Evolutionary conservation across 2,329 filamentous ascomycete genomes (phyloP).

Genomic region (Pyrenochaeta sp.): DNA sequence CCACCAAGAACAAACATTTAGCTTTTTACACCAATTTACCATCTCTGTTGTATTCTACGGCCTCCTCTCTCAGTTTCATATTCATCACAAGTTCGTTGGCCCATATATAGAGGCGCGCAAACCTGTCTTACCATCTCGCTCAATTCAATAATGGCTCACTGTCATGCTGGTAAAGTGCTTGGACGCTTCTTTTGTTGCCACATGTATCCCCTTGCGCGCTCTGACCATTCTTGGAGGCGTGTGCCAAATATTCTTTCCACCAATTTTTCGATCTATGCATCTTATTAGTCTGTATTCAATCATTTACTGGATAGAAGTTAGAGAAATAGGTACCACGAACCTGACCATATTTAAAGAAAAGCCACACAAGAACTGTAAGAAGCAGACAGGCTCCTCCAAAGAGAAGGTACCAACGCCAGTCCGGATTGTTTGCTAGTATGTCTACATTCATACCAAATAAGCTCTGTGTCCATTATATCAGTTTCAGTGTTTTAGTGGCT

Average conservation of each 20-base stretch:
- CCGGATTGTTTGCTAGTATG: slow-evolving; percentile 2
- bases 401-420: slow-evolving; percentile 8
- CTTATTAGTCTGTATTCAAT: background rate
- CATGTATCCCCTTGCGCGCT: background rate
- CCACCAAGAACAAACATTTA: too few relatives aligned
- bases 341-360: slow-evolving; percentile 1
- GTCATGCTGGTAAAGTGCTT: background rate
- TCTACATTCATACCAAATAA: slow-evolving; percentile 9
- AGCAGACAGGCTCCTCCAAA: background rate
- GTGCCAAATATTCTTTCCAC: background rate
- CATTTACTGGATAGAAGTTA: background rate
- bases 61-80: too few relatives aligned
- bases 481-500: too few relatives aligned
- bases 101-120: too few relatives aligned
- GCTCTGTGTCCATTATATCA: background rate
- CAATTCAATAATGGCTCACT: background rate
- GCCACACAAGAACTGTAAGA: slow-evolving; percentile 3
- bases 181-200: background rate
- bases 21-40: too few relatives aligned
- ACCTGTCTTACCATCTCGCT: too few relatives aligned
- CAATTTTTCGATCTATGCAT: background rate
- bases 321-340: background rate
- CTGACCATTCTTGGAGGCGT: background rate
- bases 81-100: too few relatives aligned
- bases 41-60: too few relatives aligned